Conservation (phyloP, 2,329 filamentous ascomycete species). For the Trichoderma aggressivum region DNA sequence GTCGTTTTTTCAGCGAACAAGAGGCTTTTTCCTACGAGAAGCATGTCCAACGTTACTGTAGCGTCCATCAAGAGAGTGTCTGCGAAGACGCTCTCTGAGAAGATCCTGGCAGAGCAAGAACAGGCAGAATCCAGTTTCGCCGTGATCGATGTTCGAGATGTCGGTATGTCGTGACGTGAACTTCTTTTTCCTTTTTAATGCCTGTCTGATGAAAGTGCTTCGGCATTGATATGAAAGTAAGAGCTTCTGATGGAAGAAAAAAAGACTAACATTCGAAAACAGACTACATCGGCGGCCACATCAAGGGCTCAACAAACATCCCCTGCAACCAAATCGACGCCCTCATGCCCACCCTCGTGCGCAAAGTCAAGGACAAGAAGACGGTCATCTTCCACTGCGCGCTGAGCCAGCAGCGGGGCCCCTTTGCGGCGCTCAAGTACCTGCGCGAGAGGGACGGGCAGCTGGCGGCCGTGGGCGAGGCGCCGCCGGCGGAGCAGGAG, state of each 20-base stretch:
- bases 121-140: slow-evolving; percentile 52
- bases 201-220: neutral
- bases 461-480: slow-evolving; percentile 32
- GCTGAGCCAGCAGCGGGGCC: slow-evolving; percentile 85
- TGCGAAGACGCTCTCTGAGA: slow-evolving; percentile 63
- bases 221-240: neutral
- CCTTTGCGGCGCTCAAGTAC: slow-evolving; percentile 78
- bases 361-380: slow-evolving; percentile 71
- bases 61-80: slow-evolving; percentile 64
- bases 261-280: neutral
- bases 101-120: slow-evolving; percentile 53
- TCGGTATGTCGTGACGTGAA: slow-evolving; percentile 47
- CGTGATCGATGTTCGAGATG: slow-evolving; percentile 86
- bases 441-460: slow-evolving; percentile 63
- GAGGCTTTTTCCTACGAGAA: neutral
- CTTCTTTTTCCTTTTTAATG: neutral
- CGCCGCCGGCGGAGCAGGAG: slow-evolving; percentile 52
- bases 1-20: neutral
- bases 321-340: slow-evolving; percentile 71
- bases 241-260: rapidly evolving
- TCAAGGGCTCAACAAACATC: slow-evolving; percentile 70
- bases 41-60: slow-evolving; percentile 49
- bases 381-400: slow-evolving; percentile 93
- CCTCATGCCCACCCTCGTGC: slow-evolving; percentile 76
- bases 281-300: slow-evolving; percentile 92